Percentiles rank a stretch among this genome's conserved stretches.
Conservation (phyloP, 2,329 filamentous ascomycete species). For the Neonectria ditissima region DNA sequence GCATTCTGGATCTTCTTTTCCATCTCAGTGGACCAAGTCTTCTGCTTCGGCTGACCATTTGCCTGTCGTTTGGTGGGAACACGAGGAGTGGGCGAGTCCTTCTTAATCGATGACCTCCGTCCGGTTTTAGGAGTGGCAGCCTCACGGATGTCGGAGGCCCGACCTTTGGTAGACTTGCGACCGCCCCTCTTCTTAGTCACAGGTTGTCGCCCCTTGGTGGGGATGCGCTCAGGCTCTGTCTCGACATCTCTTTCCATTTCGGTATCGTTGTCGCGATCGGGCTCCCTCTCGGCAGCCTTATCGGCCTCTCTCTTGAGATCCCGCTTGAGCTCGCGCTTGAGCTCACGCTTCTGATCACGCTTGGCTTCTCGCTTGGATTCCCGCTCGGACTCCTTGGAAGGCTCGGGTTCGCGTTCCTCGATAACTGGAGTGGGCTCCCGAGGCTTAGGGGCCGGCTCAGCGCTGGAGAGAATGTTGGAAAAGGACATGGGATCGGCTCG, state of each 20-base stretch:
- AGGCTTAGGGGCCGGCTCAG: conserved; percentile 72
- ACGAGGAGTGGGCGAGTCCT: conserved; percentile 60
- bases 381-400: conserved; percentile 37
- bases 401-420: conserved; percentile 42
- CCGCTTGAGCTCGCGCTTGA: conserved; percentile 35
- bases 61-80: conserved; percentile 68
- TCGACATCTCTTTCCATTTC: conserved; percentile 53
- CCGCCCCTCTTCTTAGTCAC: conserved; percentile 48
- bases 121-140: conserved; percentile 61
- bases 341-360: conserved; percentile 36
- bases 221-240: conserved; percentile 48
- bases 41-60: conserved; percentile 74
- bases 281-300: conserved; percentile 28
- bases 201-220: conserved; percentile 42
- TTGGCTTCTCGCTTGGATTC: conserved; percentile 40
- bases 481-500: conserved; percentile 94
- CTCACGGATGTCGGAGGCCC: conserved; percentile 64
- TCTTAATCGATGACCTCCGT: conserved; percentile 65
- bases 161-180: conserved; percentile 59
- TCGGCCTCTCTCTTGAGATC: conserved; percentile 43
- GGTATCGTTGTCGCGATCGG: conserved; percentile 45
- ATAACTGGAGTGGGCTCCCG: conserved; percentile 59
- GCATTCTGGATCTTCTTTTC: conserved; percentile 55
- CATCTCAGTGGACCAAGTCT: conserved; percentile 67
- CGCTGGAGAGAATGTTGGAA: conserved; percentile 89